phyloP scores from a whole-genome alignment of 225 moss, liverwort and hornwort genomes.

The Sphagnum tenellum region DNA sequence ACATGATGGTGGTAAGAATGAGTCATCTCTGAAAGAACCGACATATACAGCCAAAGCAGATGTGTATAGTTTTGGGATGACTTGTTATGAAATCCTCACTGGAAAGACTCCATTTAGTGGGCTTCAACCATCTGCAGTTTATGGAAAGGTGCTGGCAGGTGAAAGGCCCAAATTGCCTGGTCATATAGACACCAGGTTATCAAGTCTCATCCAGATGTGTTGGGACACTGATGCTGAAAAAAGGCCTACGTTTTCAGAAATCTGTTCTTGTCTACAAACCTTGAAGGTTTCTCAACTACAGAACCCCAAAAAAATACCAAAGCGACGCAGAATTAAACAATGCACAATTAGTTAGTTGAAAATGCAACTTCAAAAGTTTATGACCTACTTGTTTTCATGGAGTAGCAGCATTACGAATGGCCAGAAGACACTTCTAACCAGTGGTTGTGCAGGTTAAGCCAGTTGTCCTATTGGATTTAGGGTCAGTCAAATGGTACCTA shows the following conservation, averaged over 20 bases:
- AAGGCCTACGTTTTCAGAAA: not conserved
- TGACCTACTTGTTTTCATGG: too few relatives aligned
- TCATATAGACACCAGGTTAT: not conserved
- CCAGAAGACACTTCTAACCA: too few relatives aligned
- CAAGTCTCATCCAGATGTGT: conserved; percentile 1
- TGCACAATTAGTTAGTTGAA: too few relatives aligned
- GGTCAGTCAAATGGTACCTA: too few relatives aligned
- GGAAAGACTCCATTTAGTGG: not conserved
- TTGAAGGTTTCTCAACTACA: too few relatives aligned
- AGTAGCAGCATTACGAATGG: too few relatives aligned
- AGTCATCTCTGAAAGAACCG: not conserved
- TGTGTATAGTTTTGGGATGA: conserved; percentile 5
- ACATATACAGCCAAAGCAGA: conserved; percentile 6
- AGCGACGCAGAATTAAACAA: too few relatives aligned
- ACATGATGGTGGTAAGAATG: not conserved
- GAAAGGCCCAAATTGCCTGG: conserved; percentile 1
- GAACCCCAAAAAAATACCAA: too few relatives aligned
- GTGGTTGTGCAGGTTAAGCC: too few relatives aligned
- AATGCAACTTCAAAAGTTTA: too few relatives aligned
- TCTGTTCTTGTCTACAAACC: not conserved
- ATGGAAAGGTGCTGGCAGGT: not conserved
- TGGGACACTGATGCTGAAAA: conserved; percentile 1
- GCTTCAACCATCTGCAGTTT: not conserved
- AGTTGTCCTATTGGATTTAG: too few relatives aligned
- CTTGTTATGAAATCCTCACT: conserved; percentile 5